phyloP scores from a whole-genome alignment of 805 yeast genomes.

The Wickerhamomyces rabaulensis region DNA sequence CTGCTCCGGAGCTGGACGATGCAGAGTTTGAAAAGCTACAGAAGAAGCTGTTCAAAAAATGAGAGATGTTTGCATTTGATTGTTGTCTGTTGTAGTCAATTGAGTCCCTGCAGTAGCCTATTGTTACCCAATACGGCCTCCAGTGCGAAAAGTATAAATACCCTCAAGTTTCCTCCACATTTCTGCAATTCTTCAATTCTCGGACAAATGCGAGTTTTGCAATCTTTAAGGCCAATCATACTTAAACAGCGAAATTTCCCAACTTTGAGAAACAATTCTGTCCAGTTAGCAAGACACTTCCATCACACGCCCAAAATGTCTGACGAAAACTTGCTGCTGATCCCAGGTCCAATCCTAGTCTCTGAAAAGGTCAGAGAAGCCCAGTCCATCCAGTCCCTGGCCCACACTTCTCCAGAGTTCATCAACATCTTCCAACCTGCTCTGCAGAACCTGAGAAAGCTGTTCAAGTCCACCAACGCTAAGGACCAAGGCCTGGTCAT shows the following conservation, averaged over 20 bases:
- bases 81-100: too few relatives aligned
- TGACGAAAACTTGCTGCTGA: slow-evolving; percentile 42
- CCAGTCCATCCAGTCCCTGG: slow-evolving; percentile 75
- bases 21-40: slow-evolving; percentile 47
- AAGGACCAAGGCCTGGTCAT: slow-evolving; percentile 76
- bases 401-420: slow-evolving; percentile 89
- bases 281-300: not conserved
- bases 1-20: slow-evolving; percentile 35
- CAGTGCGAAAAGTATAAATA: not conserved
- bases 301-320: slow-evolving; percentile 6
- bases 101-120: not conserved
- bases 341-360: slow-evolving; percentile 87
- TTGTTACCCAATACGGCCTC: not conserved
- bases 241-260: not conserved
- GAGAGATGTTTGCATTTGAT: too few relatives aligned
- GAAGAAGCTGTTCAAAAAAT: slow-evolving; percentile 23
- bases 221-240: not conserved
- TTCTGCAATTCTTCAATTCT: not conserved
- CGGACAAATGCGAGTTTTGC: slow-evolving; percentile 10
- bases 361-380: slow-evolving; percentile 75
- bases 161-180: not conserved
- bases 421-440: slow-evolving; percentile 65
- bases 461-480: slow-evolving; percentile 66
- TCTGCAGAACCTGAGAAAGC: slow-evolving; percentile 59
- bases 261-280: not conserved